phyloP scores from a whole-genome alignment of 1,284 basidiomycete species.

The Caloboletus inedulis region DNA sequence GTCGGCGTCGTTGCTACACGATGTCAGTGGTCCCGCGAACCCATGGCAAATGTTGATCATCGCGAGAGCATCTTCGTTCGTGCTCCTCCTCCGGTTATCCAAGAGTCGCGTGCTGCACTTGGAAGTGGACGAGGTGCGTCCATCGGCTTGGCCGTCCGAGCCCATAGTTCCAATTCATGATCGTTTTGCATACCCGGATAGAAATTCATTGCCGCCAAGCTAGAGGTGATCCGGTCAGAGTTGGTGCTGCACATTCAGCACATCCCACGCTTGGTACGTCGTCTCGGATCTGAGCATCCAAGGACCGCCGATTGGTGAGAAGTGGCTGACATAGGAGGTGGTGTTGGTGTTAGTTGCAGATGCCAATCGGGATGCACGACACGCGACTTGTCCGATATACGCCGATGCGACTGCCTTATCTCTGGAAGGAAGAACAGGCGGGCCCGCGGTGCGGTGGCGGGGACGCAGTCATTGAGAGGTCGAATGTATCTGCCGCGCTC shows the following conservation, averaged over 20 bases:
- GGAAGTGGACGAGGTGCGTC: constrained; percentile 29
- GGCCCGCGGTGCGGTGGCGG: neutral
- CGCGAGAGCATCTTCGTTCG: constrained; percentile 18
- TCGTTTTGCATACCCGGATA: neutral
- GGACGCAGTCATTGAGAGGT: neutral
- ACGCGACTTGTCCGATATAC: constrained; percentile 21
- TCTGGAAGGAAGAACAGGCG: constrained; percentile 22
- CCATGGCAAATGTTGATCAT: constrained; percentile 23
- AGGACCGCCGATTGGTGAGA: too few relatives aligned
- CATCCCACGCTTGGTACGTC: constrained; percentile 22
- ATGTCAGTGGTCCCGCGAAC: neutral
- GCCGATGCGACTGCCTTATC: constrained; percentile 16
- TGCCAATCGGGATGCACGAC: constrained; percentile 20
- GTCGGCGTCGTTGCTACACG: neutral
- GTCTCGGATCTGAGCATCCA: neutral
- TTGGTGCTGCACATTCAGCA: constrained; percentile 14
- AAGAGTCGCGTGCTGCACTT: constrained; percentile 21
- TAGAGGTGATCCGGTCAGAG: constrained; percentile 25
- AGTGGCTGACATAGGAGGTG: neutral
- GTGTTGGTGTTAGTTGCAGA: constrained; percentile 13
- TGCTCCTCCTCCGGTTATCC: constrained; percentile 24
- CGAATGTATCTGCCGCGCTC: neutral
- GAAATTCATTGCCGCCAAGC: constrained; percentile 16
- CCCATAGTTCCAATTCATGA: neutral
- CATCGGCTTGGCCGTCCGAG: neutral